A percentile compares a stretch with the other conserved stretches of the same genome.
Evolutionary conservation across 2,329 filamentous ascomycete genomes (phyloP).

Genomic region (Ceratocystis ficicola): DNA sequence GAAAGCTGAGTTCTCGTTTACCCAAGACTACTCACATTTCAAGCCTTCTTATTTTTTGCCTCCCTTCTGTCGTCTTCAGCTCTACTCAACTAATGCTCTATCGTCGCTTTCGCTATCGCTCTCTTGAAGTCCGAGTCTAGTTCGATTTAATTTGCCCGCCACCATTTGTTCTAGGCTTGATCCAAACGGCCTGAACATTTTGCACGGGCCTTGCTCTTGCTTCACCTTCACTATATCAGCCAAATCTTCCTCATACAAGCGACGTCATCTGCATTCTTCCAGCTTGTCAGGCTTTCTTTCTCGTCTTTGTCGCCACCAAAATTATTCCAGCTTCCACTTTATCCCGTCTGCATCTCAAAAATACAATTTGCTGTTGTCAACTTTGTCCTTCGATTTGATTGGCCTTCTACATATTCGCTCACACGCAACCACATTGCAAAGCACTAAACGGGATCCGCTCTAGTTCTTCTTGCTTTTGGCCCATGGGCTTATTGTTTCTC

Average conservation of each 20-base stretch:
- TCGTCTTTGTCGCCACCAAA: not conserved
- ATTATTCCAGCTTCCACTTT: not conserved
- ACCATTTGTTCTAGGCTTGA: not conserved
- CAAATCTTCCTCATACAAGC: not conserved
- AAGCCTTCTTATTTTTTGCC: not conserved
- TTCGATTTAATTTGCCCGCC: not conserved
- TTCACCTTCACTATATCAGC: not conserved
- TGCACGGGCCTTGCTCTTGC: not conserved
- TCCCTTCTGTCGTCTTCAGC: slow-evolving; percentile 3
- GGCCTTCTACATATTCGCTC: not conserved
- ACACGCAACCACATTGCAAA: not conserved
- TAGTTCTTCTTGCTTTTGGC: not conserved
- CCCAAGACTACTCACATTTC: slow-evolving; percentile 4
- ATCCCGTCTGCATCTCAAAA: not conserved
- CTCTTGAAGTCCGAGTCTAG: too few species aligned
- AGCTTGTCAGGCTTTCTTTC: not conserved
- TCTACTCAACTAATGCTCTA: not conserved
- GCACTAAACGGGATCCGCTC: not conserved
- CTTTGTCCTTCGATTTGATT: not conserved
- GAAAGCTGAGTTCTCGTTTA: slow-evolving; percentile 2
- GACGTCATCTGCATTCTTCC: slow-evolving; percentile 2
- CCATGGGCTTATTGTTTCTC: slow-evolving; percentile 8
- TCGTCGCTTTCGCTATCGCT: too few species aligned
- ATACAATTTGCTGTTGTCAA: not conserved
- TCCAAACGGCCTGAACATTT: slow-evolving; percentile 1